Base-by-base conservation (phyloP, 768 basidiomycete species). In the Saitozyma sp. region DNA sequence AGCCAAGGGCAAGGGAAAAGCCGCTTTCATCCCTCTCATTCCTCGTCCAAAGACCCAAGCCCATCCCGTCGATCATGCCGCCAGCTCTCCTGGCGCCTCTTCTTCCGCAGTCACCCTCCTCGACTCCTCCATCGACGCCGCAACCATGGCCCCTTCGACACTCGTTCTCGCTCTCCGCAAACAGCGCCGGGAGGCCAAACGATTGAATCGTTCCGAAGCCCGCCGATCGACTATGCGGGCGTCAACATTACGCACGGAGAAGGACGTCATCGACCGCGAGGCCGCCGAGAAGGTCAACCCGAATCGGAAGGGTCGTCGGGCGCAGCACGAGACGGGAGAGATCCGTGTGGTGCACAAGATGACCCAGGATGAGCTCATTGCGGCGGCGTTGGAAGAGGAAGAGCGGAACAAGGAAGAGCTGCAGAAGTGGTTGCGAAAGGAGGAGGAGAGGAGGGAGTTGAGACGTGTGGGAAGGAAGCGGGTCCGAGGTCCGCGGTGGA, bases 291-390 rank as follows among this genome's bases (percentile, higher is more conserved):
- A 10, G 11, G 51, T 20, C 14, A 64, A 68, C 42, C 59, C 57
- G 11, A 43, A 50, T 52, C 55, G 54, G 9, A 67, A 63, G 55
- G 71, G 71, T 1, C 56, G 71, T 45, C 64, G 57, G 58, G 68
- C 75, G 8, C 54, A 59, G 40, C 71, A 74, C 58, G 67, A 71
- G 55, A 66, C 62, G n/a, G 69, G 69, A 11, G 68, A 73, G 55
- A 54, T 64, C 4, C 59, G 73, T n/a, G 66, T 64, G 5, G 52
- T 62, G 16, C 14, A 67, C 46, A 59, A 43, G 8, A 70, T 76
- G 60, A 76, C 74, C 9, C 78, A 79, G 65, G 70, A 65, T 50
- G 76, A 79, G 48, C 63, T 76, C 19, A 77, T 79, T 61, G 76
- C 72, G 13, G 65, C 63, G 41, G 78, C 78, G 4, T 59, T 79